These are phyloP conservation scores for Angomonas desouzai DNA, from an alignment of 208 protist genomes.

Conservation along the genomic window DNA sequence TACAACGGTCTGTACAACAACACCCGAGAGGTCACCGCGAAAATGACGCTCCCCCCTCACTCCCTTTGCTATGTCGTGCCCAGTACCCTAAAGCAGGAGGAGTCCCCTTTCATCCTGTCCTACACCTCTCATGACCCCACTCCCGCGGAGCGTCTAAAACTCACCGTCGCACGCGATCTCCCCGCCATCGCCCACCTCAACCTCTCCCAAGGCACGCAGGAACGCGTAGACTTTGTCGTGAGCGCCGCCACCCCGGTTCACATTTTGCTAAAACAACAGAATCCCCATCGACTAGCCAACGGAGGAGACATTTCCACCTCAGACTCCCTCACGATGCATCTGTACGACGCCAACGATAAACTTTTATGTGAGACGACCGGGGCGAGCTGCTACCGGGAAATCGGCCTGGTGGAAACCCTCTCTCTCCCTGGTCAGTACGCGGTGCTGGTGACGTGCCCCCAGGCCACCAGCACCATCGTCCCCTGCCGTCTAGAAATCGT, in stretches of 20 bases:
- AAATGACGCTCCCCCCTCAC: slow-evolving; percentile 53
- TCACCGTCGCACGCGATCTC: slow-evolving; percentile 52
- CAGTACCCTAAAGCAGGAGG: slow-evolving; percentile 53
- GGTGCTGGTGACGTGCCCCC: slow-evolving; percentile 53
- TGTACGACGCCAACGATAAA: slow-evolving; percentile 62
- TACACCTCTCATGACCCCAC: slow-evolving; percentile 51
- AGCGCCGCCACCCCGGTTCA: slow-evolving; percentile 66
- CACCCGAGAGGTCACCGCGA: slow-evolving; percentile 58
- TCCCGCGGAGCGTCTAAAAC: slow-evolving; percentile 36
- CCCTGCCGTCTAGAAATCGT: slow-evolving; percentile 67
- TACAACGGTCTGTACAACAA: slow-evolving; percentile 52
- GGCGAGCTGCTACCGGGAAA: slow-evolving; percentile 73
- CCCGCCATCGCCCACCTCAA: slow-evolving; percentile 65
- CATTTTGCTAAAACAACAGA: slow-evolving; percentile 73
- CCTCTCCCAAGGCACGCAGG: slow-evolving; percentile 37
- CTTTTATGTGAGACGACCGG: slow-evolving; percentile 39
- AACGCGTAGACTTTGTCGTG: slow-evolving; percentile 71
- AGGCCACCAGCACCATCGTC: slow-evolving; percentile 34
- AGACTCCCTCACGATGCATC: slow-evolving; percentile 67
- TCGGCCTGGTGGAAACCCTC: slow-evolving; percentile 64
- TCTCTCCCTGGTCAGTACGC: slow-evolving; percentile 55
- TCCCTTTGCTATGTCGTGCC: slow-evolving; percentile 80
- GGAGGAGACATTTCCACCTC: slow-evolving; percentile 57
- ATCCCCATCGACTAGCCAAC: slow-evolving; percentile 39
- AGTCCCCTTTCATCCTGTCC: slow-evolving; percentile 75